A percentile compares a stretch with the other conserved stretches of the same genome.
Conservation (phyloP, 2,329 filamentous ascomycete species). For the Aureobasidium sp. region DNA sequence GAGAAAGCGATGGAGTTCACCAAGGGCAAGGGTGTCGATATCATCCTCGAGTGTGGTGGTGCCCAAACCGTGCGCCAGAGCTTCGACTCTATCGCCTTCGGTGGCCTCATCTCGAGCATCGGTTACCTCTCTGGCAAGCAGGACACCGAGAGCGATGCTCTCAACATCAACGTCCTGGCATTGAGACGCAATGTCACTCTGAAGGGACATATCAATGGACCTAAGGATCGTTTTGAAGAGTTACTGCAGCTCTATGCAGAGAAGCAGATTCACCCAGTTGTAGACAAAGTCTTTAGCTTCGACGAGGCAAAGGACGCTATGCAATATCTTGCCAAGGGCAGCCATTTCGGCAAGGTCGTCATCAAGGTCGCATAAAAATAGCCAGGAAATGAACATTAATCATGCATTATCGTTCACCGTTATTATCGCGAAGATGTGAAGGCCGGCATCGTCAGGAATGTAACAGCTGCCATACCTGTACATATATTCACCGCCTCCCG, state of each 20-base stretch:
- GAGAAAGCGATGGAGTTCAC: slow-evolving; percentile 44
- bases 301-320: slow-evolving; percentile 36
- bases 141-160: slow-evolving; percentile 45
- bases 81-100: slow-evolving; percentile 37
- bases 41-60: slow-evolving; percentile 46
- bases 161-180: slow-evolving; percentile 53
- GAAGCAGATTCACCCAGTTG: slow-evolving; percentile 34
- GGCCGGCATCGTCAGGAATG: background rate
- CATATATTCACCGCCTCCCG: background rate
- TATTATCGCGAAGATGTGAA: background rate
- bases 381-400: background rate
- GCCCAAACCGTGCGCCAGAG: slow-evolving; percentile 39
- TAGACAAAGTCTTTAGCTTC: slow-evolving; percentile 35
- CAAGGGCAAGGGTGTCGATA: slow-evolving; percentile 34
- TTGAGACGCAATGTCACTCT: slow-evolving; percentile 44
- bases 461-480: background rate
- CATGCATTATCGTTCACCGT: slow-evolving; percentile 4
- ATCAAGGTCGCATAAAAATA: slow-evolving; percentile 22
- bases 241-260: slow-evolving; percentile 35
- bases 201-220: slow-evolving; percentile 56
- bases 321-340: slow-evolving; percentile 35
- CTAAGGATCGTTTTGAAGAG: slow-evolving; percentile 44
- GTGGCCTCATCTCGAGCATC: slow-evolving; percentile 37
- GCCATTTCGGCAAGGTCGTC: slow-evolving; percentile 38
- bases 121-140: slow-evolving; percentile 45